Evolutionary conservation across 805 yeast species (phyloP).

Genomic region (Vanderwaltozyma yarrowii): DNA sequence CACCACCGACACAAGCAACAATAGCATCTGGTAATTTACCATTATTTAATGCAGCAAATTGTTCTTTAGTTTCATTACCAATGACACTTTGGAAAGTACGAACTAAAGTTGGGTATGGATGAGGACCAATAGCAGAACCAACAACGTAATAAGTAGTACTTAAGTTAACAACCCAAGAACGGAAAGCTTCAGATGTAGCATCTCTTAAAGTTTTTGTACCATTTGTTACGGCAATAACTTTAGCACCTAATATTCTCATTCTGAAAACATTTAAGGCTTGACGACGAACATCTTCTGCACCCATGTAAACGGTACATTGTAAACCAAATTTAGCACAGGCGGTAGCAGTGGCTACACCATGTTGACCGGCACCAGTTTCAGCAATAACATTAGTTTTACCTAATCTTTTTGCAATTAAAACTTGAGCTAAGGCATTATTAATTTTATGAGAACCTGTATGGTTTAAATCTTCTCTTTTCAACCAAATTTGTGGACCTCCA

Average conservation of each 20-base stretch:
- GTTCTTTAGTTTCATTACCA: slow-evolving; percentile 90
- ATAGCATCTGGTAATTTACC: slow-evolving; percentile 87
- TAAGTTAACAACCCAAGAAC: slow-evolving; percentile 88
- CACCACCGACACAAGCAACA: slow-evolving; percentile 99
- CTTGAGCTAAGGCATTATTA: slow-evolving; percentile 77
- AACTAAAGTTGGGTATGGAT: slow-evolving; percentile 96
- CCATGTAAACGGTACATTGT: slow-evolving; percentile 93
- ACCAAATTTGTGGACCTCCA: slow-evolving; percentile 96
- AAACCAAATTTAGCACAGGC: slow-evolving; percentile 90
- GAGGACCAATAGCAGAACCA: slow-evolving; percentile 99
- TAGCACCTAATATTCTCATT: slow-evolving; percentile 94
- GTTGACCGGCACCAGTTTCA: slow-evolving; percentile 91
- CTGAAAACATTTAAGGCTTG: slow-evolving; percentile 97
- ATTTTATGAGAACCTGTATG: slow-evolving; percentile 87
- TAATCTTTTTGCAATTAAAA: slow-evolving; percentile 64
- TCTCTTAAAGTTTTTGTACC: slow-evolving; percentile 96
- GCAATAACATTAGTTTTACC: slow-evolving; percentile 74
- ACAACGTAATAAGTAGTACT: slow-evolving; percentile 87
- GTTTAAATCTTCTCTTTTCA: slow-evolving; percentile 91
- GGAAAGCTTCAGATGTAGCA: slow-evolving; percentile 94
- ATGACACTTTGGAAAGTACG: slow-evolving; percentile 97
- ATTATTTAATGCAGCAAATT: slow-evolving; percentile 65
- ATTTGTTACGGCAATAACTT: slow-evolving; percentile 83
- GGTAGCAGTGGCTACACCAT: slow-evolving; percentile 88
- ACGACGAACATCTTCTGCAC: slow-evolving; percentile 97